Evolutionary conservation across 2,329 filamentous ascomycete genomes (phyloP).

Genomic region (Aspergillus fumigatiaffinis): DNA sequence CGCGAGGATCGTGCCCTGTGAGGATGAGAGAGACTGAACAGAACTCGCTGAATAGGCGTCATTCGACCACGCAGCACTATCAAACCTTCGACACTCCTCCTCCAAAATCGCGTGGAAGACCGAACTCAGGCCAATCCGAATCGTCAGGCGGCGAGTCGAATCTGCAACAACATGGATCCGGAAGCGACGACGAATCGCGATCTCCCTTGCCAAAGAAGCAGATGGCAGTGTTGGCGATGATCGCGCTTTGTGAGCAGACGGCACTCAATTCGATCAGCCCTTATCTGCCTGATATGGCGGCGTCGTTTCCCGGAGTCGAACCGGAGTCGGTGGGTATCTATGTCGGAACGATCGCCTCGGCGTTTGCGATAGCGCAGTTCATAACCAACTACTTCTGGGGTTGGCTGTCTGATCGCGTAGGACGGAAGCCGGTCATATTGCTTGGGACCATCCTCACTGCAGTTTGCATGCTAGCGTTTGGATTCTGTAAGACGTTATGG

Average conservation of each 20-base stretch:
- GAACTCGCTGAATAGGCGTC: constrained; percentile 33
- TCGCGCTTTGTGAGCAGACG: constrained; percentile 91
- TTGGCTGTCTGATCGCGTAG: constrained; percentile 73
- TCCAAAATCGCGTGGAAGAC: constrained; percentile 44
- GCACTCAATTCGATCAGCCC: constrained; percentile 95
- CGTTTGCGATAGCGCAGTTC: constrained; percentile 89
- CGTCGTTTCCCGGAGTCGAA: constrained; percentile 76
- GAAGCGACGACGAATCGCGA: constrained; percentile 24
- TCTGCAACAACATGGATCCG: constrained; percentile 23
- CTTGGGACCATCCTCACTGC: constrained; percentile 79
- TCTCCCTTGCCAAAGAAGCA: constrained; percentile 80
- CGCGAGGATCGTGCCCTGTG: not conserved
- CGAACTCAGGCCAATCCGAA: constrained; percentile 40
- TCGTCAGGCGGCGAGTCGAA: constrained; percentile 33
- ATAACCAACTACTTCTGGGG: constrained; percentile 91
- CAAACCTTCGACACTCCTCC: constrained; percentile 47
- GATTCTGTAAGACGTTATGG: constrained; percentile 76
- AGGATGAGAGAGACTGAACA: constrained; percentile 30
- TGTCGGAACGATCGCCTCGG: constrained; percentile 82
- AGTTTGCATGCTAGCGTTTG: constrained; percentile 78
- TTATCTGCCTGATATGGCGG: constrained; percentile 90
- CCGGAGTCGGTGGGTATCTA: constrained; percentile 72
- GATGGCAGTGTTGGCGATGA: constrained; percentile 77
- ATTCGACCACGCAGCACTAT: constrained; percentile 44
- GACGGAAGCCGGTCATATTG: constrained; percentile 77